Base-by-base conservation (phyloP, 2,329 filamentous ascomycete species). In the Drechmeria coniospora region DNA sequence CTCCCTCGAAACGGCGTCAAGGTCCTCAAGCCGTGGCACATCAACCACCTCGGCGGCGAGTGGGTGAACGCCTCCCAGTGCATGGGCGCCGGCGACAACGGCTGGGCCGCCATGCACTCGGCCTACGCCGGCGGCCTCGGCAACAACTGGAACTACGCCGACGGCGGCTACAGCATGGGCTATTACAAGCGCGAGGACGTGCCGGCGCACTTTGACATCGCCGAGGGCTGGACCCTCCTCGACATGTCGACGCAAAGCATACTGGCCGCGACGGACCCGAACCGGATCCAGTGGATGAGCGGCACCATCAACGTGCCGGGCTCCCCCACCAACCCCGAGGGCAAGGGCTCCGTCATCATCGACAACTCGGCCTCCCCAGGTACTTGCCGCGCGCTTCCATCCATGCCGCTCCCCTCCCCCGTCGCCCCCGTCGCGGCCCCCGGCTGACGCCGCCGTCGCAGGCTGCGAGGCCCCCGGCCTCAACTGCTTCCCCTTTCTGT, bases 151-250 rank as follows among this genome's bases (percentile, higher is more conserved):
- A 57, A 57, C n/a, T 4, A 21, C 1, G 32, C 34, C 11, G 31
- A 38, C 15, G 22, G 31, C 12, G 27, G 29, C 12, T 32, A 8
- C 42, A 53, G 13, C 56, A 57, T 30, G 62, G 62, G 56, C 1
- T 65, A 68, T 40, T 55, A 54, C 37, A 62, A 59, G 30, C 49
- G 62, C 18, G 39, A 53, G 8, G 65, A 69, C 35, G 52, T 69
- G 15, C 63, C 64, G 0, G 57, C 65, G 19, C 65, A 69, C 20
- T 69, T 60, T 40, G 56, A 58, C 15, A 58, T 70, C 37, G 65
- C 63, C 4, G 65, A 70, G 37, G 60, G 54, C 6, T 69, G 60
- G 57, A 68, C 63, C 5, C 27, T 43, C 25, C 33, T 36, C 15
- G 36, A 38, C 20, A 38, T 37, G 35, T 23, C 36, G 11, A 25